Evolutionary conservation across 192 early-diverging fungal genomes (phyloP).

Genomic region (Glomus cerebriforme): DNA sequence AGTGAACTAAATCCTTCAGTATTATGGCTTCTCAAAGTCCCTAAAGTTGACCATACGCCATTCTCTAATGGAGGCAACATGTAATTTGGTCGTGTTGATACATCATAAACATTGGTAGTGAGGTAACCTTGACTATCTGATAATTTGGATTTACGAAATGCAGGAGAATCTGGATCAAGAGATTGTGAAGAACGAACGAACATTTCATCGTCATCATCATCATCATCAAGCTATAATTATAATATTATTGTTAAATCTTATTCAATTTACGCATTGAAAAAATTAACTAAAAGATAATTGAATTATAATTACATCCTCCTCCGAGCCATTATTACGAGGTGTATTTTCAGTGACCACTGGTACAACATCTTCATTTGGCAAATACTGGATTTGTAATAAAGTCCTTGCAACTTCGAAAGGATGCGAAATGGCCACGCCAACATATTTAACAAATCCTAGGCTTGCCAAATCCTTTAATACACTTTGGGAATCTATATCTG

Average conservation of each 20-base stretch:
- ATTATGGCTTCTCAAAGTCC: slow-evolving; percentile 56
- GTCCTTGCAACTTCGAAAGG: slow-evolving; percentile 72
- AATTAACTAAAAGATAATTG: not conserved
- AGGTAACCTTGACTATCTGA: slow-evolving; percentile 66
- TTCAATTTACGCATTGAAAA: not conserved
- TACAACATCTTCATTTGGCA: slow-evolving; percentile 60
- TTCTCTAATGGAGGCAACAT: slow-evolving; percentile 62
- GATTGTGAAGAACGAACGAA: slow-evolving; percentile 33
- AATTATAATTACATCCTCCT: slow-evolving; percentile 38
- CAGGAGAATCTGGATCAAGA: slow-evolving; percentile 47
- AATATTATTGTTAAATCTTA: not conserved
- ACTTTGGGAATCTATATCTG: slow-evolving; percentile 42
- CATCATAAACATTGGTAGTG: slow-evolving; percentile 51
- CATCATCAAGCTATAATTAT: not conserved
- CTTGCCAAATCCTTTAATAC: slow-evolving; percentile 61
- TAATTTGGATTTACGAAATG: slow-evolving; percentile 46
- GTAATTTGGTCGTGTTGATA: slow-evolving; percentile 58
- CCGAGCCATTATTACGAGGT: slow-evolving; percentile 36
- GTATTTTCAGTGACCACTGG: slow-evolving; percentile 31
- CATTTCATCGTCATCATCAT: slow-evolving; percentile 40
- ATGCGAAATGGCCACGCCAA: slow-evolving; percentile 58
- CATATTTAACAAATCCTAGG: slow-evolving; percentile 63
- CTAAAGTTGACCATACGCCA: slow-evolving; percentile 61
- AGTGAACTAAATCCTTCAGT: slow-evolving; percentile 63
- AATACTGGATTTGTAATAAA: slow-evolving; percentile 75